A percentile compares a stretch with the other conserved stretches of the same genome.
These are phyloP conservation scores for Lepiota brunneoincarnata DNA, from an alignment of 768 basidiomycete species.

Conservation along the genomic window DNA sequence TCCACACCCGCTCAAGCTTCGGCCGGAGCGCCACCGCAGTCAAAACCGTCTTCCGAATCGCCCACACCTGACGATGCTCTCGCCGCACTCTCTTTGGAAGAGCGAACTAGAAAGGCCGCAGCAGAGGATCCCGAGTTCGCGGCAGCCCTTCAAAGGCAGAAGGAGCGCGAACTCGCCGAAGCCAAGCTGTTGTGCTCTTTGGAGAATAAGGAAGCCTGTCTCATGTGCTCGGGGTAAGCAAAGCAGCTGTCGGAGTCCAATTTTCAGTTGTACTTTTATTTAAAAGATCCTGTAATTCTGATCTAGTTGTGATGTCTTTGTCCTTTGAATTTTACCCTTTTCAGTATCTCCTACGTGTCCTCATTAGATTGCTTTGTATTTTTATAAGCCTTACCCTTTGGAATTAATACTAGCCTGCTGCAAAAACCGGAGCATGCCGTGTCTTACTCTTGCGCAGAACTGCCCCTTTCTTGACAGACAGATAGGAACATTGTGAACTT, in stretches of 20 bases:
- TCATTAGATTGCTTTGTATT: too few species aligned
- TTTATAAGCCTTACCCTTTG: too few species aligned
- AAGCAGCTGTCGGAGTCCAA: neutral
- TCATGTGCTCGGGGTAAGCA: constrained; percentile 84
- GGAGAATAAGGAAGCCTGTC: constrained; percentile 92
- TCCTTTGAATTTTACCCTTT: neutral
- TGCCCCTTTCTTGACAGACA: neutral
- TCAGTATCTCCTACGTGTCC: too few species aligned
- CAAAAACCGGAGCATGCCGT: too few species aligned
- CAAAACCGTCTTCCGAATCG: constrained; percentile 17
- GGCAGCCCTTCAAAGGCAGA: constrained; percentile 68
- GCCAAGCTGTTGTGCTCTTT: constrained; percentile 81
- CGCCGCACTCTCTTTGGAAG: constrained; percentile 42
- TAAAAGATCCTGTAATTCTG: constrained; percentile 1
- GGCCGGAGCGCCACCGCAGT: constrained; percentile 10
- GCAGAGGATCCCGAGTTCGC: constrained; percentile 71
- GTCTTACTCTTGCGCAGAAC: neutral
- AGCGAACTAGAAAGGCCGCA: constrained; percentile 50
- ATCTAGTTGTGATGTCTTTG: constrained; percentile 5
- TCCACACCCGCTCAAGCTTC: constrained; percentile 13
- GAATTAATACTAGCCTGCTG: too few species aligned
- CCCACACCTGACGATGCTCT: constrained; percentile 28
- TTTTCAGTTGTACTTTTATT: neutral
- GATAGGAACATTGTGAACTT: neutral
- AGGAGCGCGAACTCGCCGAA: constrained; percentile 74